phyloP scores from a whole-genome alignment of 345 rosid genomes.

The Salix dunnii region DNA sequence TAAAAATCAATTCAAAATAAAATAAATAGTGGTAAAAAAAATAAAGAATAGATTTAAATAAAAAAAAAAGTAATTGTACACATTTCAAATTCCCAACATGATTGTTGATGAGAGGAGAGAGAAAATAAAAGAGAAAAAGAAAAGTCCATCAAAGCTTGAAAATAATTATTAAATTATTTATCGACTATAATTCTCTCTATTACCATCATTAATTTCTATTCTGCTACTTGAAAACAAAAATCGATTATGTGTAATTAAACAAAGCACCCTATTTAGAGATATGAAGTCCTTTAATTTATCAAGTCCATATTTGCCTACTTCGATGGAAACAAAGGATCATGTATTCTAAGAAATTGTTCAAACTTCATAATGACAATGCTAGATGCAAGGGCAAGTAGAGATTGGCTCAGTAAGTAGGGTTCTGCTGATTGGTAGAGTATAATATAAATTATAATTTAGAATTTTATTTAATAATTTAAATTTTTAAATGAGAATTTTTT shows the following conservation, averaged over 20 bases:
- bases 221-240: neutral
- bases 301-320: neutral
- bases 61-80: too few relatives aligned
- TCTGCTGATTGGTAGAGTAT: neutral
- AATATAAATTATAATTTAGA: too few relatives aligned
- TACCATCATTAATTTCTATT: neutral
- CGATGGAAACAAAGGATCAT: neutral
- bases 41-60: too few relatives aligned
- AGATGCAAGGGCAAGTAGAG: neutral
- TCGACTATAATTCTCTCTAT: neutral
- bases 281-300: neutral
- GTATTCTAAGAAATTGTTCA: neutral
- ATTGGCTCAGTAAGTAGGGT: neutral
- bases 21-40: too few relatives aligned
- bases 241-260: neutral
- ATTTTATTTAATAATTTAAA: accelerated
- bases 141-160: too few relatives aligned
- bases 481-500: accelerated
- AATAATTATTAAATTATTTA: too few relatives aligned
- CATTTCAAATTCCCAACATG: too few relatives aligned
- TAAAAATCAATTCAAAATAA: too few relatives aligned
- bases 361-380: neutral
- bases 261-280: neutral
- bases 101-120: too few relatives aligned
- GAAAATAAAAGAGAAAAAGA: too few relatives aligned